Evolutionary conservation across 495 filamentous ascomycete genomes (phyloP).

Genomic region (Aspergillus coremiiformis): DNA sequence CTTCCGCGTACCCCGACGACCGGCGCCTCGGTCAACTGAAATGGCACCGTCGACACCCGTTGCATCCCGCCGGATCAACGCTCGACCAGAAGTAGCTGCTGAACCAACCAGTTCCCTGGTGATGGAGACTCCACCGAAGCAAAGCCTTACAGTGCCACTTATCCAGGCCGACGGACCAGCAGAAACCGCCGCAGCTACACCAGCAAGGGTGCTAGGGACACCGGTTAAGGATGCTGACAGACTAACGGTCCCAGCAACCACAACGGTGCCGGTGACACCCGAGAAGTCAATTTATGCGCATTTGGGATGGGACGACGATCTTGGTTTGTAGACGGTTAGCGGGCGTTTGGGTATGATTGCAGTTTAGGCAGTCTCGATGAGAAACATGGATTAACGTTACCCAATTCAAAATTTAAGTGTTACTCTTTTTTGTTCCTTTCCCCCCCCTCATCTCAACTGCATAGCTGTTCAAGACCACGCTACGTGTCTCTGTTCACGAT

Average conservation of each 20-base stretch:
- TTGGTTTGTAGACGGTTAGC: constrained; percentile 7
- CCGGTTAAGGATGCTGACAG: constrained; percentile 19
- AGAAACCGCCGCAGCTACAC: constrained; percentile 3
- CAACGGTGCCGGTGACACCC: constrained; percentile 29
- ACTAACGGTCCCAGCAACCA: neutral
- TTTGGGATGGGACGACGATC: constrained; percentile 65
- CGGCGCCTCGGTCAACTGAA: constrained; percentile 22
- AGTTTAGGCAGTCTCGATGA: neutral
- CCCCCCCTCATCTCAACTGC: too few species aligned
- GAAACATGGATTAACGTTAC: too few species aligned
- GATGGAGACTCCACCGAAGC: constrained; percentile 39
- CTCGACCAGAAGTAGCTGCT: neutral
- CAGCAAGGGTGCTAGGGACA: constrained; percentile 16
- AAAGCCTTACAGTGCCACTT: constrained; percentile 12
- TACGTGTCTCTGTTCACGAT: too few species aligned
- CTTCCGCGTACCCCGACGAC: constrained; percentile 38
- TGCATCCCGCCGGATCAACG: constrained; percentile 21
- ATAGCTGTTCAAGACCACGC: too few species aligned
- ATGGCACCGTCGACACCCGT: constrained; percentile 29
- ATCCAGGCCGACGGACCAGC: constrained; percentile 1
- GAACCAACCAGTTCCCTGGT: constrained; percentile 19
- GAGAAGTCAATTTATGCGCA: constrained; percentile 58
- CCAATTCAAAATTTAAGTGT: neutral
- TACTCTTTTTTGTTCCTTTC: neutral
- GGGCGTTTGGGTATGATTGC: neutral